phyloP scores from a whole-genome alignment of 352 stramenopile species.

The Thalassiosira delicatula region DNA sequence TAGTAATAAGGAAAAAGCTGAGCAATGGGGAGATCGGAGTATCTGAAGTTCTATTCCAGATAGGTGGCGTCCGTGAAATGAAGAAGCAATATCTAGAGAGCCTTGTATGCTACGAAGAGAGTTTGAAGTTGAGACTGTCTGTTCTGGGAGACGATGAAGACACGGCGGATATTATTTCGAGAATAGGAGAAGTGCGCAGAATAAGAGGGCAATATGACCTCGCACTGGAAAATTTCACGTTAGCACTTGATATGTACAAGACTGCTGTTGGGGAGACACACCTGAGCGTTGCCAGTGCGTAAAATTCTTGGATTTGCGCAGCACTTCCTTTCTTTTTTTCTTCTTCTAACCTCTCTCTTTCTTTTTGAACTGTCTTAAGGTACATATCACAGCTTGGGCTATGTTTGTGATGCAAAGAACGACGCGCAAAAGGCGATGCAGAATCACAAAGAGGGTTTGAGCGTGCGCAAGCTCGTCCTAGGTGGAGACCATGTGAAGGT shows the following conservation, averaged over 20 bases:
- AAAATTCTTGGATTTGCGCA: too few species aligned
- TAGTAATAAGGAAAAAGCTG: conserved; percentile 50
- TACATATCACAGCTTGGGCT: conserved; percentile 59
- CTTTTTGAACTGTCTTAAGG: too few species aligned
- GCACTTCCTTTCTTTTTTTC: too few species aligned
- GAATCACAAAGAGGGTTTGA: conserved; percentile 66
- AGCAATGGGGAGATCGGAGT: conserved; percentile 52
- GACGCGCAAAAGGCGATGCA: conserved; percentile 58
- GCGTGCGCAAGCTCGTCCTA: conserved; percentile 59
- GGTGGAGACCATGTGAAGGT: conserved; percentile 63
- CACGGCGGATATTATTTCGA: conserved; percentile 55
- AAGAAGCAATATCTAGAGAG: conserved; percentile 63
- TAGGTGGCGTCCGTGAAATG: conserved; percentile 49
- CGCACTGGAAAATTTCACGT: conserved; percentile 46
- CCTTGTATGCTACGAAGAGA: conserved; percentile 56
- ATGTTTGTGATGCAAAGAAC: conserved; percentile 59
- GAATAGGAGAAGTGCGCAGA: conserved; percentile 54
- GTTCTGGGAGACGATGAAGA: conserved; percentile 58
- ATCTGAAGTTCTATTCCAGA: conserved; percentile 62
- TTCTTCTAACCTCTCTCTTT: too few species aligned
- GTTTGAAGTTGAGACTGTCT: conserved; percentile 45
- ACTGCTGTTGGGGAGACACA: conserved; percentile 60
- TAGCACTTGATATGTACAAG: conserved; percentile 58
- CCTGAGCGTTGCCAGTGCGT: conserved; percentile 59
- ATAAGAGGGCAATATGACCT: conserved; percentile 45